Conservation (phyloP, 208 protist genomes). For the Trichomonas tenax region DNA sequence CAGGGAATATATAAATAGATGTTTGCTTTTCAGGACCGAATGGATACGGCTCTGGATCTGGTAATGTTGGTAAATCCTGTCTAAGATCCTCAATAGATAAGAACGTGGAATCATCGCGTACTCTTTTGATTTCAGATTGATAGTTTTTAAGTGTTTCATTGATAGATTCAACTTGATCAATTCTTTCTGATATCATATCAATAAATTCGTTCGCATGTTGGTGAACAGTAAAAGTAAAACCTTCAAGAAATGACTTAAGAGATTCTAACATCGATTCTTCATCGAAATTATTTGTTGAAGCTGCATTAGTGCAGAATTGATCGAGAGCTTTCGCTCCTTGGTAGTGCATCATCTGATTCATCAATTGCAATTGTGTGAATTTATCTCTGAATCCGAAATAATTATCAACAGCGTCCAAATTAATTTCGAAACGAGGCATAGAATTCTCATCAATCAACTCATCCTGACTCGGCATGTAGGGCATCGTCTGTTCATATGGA, state of each 20-base stretch:
- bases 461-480: not conserved
- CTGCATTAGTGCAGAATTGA: not conserved
- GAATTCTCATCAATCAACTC: not conserved
- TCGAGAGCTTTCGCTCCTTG: not conserved
- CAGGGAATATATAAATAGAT: not conserved
- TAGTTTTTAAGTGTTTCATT: not conserved
- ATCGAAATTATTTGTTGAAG: not conserved
- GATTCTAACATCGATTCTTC: not conserved
- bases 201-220: not conserved
- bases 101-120: not conserved
- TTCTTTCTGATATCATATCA: not conserved
- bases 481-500: not conserved
- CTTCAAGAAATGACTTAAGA: not conserved
- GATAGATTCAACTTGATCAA: not conserved
- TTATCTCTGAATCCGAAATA: not conserved
- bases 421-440: not conserved
- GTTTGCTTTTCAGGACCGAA: not conserved
- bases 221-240: not conserved
- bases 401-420: not conserved
- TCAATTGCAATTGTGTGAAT: not conserved
- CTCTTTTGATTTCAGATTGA: not conserved
- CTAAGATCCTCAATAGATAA: not conserved
- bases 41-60: not conserved
- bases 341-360: not conserved
- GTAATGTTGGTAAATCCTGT: not conserved